Evolutionary conservation across 2,329 filamentous ascomycete genomes (phyloP).

Genomic region (Xylariaceae sp.): DNA sequence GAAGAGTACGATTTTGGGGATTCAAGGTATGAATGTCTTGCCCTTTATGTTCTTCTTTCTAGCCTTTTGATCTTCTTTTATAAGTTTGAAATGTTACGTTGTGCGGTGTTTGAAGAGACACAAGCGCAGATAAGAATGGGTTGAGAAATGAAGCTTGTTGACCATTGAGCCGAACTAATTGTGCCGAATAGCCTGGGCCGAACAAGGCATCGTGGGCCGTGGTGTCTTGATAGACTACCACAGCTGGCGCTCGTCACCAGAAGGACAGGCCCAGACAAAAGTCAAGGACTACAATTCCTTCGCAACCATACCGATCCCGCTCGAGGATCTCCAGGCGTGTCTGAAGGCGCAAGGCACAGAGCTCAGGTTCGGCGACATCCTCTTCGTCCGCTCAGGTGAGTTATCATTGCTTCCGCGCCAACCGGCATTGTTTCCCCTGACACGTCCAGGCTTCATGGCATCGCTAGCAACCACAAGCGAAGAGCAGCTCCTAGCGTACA

Average conservation of each 20-base stretch:
- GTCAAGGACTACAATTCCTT: conserved; percentile 34
- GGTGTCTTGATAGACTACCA: conserved; percentile 53
- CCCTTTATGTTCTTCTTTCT: not conserved
- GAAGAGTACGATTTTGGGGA: conserved; percentile 15
- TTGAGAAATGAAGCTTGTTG: not conserved
- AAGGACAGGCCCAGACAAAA: conserved; percentile 33
- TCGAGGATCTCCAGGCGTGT: conserved; percentile 41
- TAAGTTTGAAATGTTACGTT: not conserved
- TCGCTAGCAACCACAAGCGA: conserved; percentile 37
- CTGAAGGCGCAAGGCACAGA: conserved; percentile 45
- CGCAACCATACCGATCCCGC: conserved; percentile 34
- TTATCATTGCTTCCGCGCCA: not conserved
- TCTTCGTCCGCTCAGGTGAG: conserved; percentile 43
- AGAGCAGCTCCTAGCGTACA: conserved; percentile 36
- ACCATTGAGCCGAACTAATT: conserved; percentile 2
- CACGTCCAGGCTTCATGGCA: conserved; percentile 39
- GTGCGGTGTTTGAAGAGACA: not conserved
- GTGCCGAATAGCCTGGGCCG: conserved; percentile 40
- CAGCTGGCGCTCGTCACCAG: conserved; percentile 37
- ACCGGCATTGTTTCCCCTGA: no score
- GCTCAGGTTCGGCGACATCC: conserved; percentile 49
- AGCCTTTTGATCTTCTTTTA: not conserved
- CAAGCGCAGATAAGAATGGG: not conserved
- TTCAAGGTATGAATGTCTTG: conserved; percentile 13
- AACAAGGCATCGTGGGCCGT: conserved; percentile 52